Evolutionary conservation across 2,329 filamentous ascomycete genomes (phyloP).

Genomic region (Thelonectria rubi): DNA sequence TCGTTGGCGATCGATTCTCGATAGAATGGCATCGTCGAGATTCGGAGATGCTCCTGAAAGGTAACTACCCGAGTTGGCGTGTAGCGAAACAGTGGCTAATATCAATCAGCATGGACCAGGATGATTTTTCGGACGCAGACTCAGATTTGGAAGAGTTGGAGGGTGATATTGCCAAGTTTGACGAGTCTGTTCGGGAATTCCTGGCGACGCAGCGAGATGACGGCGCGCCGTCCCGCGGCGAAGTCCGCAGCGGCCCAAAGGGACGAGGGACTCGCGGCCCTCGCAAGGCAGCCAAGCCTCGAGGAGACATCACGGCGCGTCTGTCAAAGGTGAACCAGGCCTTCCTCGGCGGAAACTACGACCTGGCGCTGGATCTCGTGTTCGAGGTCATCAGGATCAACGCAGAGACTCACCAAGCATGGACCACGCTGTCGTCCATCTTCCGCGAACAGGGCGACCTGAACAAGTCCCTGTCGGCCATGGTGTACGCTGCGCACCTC

Average conservation of each 20-base stretch:
- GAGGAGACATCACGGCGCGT: slow-evolving; percentile 74
- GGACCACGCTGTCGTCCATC: slow-evolving; percentile 69
- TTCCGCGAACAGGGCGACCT: slow-evolving; percentile 67
- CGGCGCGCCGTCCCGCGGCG: slow-evolving; percentile 28
- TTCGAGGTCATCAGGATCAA: slow-evolving; percentile 74
- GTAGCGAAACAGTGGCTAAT: slow-evolving; percentile 13
- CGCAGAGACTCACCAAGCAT: slow-evolving; percentile 72
- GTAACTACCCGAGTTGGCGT: neutral
- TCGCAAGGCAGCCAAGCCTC: slow-evolving; percentile 71
- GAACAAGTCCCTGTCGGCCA: slow-evolving; percentile 66
- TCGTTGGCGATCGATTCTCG: neutral
- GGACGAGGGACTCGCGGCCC: slow-evolving; percentile 55
- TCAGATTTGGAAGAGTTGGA: slow-evolving; percentile 56
- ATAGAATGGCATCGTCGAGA: slow-evolving; percentile 12
- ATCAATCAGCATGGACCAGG: slow-evolving; percentile 27
- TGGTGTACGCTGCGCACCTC: slow-evolving; percentile 70
- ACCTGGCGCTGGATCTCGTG: slow-evolving; percentile 65
- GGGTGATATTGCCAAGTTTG: slow-evolving; percentile 54
- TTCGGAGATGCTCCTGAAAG: neutral
- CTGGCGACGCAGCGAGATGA: slow-evolving; percentile 50
- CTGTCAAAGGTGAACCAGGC: slow-evolving; percentile 73
- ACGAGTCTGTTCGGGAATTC: slow-evolving; percentile 54
- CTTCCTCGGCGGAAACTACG: slow-evolving; percentile 70
- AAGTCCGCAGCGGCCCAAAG: slow-evolving; percentile 34
- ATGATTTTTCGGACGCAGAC: slow-evolving; percentile 52